Conservation (phyloP, 2,329 filamentous ascomycete species). For the Chaetomiaceae sp. region DNA sequence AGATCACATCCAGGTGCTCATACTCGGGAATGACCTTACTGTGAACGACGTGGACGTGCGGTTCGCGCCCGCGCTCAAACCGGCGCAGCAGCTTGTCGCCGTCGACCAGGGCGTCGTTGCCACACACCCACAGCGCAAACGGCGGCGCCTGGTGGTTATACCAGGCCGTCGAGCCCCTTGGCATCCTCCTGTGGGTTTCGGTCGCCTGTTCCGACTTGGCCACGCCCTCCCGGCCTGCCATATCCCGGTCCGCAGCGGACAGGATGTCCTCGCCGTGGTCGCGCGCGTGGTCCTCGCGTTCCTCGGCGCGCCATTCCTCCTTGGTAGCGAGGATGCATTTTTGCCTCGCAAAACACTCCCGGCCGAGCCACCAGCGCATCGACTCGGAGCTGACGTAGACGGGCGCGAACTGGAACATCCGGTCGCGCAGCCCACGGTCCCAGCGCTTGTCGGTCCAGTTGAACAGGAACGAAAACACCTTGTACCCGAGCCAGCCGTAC, state of each 20-base stretch:
- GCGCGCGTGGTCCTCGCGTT: conserved; percentile 52
- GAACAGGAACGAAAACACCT: conserved; percentile 85
- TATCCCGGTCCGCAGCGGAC: conserved; percentile 35
- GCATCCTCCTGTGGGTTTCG: conserved; percentile 34
- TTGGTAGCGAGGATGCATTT: conserved; percentile 81
- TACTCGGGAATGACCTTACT: conserved; percentile 79
- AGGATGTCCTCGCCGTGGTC: conserved; percentile 20
- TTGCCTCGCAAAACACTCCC: conserved; percentile 73
- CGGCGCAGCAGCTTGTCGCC: conserved; percentile 68
- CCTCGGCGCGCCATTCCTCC: conserved; percentile 61
- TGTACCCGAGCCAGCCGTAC: conserved; percentile 81
- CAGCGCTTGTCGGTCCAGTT: conserved; percentile 80
- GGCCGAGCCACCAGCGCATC: conserved; percentile 93
- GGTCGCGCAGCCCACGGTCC: conserved; percentile 72
- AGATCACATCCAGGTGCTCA: conserved; percentile 91
- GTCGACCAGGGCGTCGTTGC: conserved; percentile 79
- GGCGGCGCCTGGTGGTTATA: conserved; percentile 76
- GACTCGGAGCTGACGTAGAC: conserved; percentile 85
- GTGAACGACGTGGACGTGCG: conserved; percentile 74
- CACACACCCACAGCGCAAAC: conserved; percentile 83
- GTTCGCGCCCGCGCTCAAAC: conserved; percentile 73
- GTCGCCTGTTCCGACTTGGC: conserved; percentile 26
- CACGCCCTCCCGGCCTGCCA: conserved; percentile 18
- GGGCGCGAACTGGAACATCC: conserved; percentile 89
- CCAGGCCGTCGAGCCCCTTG: conserved; percentile 63